phyloP scores from a whole-genome alignment of 2,329 filamentous ascomycete species.

The Fusarium penzigii region DNA sequence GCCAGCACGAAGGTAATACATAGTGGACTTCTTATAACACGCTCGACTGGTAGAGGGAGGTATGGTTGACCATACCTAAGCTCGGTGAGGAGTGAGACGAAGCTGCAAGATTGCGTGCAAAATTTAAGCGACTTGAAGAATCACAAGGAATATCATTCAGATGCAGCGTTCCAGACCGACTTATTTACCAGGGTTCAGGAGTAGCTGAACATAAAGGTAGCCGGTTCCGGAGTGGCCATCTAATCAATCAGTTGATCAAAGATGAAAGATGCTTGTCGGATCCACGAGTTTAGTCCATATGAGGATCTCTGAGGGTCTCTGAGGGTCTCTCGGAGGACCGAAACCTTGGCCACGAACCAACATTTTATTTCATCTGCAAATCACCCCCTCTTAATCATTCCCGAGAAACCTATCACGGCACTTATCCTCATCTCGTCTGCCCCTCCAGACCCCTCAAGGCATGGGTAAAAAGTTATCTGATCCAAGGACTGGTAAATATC shows the following conservation, averaged over 20 bases:
- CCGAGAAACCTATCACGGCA: too few species aligned
- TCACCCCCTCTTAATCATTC: neutral
- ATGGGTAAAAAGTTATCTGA: neutral
- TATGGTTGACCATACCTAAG: too few species aligned
- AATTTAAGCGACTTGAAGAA: too few species aligned
- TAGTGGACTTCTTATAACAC: too few species aligned
- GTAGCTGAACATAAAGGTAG: too few species aligned
- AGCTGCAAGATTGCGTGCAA: too few species aligned
- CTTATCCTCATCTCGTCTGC: neutral
- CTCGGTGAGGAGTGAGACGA: too few species aligned
- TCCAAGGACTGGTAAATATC: neutral
- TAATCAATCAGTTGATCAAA: conserved; percentile 33
- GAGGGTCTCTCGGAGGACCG: neutral
- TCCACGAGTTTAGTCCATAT: neutral
- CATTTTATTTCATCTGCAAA: neutral
- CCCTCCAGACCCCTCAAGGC: neutral
- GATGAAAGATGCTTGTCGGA: conserved; percentile 20
- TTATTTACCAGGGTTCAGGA: too few species aligned
- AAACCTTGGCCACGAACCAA: neutral
- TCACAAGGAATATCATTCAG: too few species aligned
- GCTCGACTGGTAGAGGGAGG: too few species aligned
- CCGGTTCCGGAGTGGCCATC: conserved; percentile 15
- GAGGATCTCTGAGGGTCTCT: neutral
- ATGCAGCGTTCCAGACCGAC: too few species aligned
- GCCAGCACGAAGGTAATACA: too few species aligned